Percentiles rank a stretch among this genome's conserved stretches.
phyloP scores from a whole-genome alignment of 768 basidiomycete species.

The Rhodocollybia butyracea region DNA sequence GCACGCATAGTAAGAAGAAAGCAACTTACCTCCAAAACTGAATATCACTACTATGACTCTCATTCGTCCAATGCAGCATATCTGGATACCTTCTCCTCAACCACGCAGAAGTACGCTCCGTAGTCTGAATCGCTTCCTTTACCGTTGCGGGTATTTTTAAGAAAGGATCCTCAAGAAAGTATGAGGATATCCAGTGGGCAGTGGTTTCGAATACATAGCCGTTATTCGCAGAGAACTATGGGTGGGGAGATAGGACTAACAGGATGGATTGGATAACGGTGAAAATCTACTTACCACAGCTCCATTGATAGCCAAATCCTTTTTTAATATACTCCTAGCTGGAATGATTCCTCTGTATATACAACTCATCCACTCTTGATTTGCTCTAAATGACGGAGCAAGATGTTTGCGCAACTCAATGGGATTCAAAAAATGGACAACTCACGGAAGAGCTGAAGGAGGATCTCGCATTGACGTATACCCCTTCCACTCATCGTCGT shows the following conservation, averaged over 20 bases:
- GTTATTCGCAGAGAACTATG: slow-evolving; percentile 51
- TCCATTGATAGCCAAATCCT: slow-evolving; percentile 65
- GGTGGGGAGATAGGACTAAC: not conserved
- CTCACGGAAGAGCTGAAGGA: slow-evolving; percentile 20
- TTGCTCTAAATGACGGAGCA: slow-evolving; percentile 20
- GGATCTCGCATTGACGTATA: slow-evolving; percentile 40
- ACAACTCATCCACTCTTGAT: slow-evolving; percentile 39
- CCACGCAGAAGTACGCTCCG: slow-evolving; percentile 50
- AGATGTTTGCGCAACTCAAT: not conserved
- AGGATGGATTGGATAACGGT: not conserved
- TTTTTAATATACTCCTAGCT: slow-evolving; percentile 47
- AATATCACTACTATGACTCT: slow-evolving; percentile 10
- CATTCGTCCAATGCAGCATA: slow-evolving; percentile 26
- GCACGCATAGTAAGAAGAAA: not conserved
- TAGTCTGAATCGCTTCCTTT: slow-evolving; percentile 40
- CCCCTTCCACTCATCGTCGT: slow-evolving; percentile 28
- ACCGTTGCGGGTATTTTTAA: slow-evolving; percentile 44
- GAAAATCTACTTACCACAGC: slow-evolving; percentile 41
- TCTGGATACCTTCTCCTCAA: slow-evolving; percentile 52
- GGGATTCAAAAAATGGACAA: not conserved
- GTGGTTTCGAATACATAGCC: slow-evolving; percentile 52
- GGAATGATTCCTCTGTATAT: slow-evolving; percentile 64
- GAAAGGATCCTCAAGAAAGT: slow-evolving; percentile 51
- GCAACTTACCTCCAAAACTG: slow-evolving; percentile 7
- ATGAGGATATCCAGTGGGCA: slow-evolving; percentile 65